phyloP scores from a whole-genome alignment of 2,329 filamentous ascomycete genomes.

The Pseudogymnoascus sp. region DNA sequence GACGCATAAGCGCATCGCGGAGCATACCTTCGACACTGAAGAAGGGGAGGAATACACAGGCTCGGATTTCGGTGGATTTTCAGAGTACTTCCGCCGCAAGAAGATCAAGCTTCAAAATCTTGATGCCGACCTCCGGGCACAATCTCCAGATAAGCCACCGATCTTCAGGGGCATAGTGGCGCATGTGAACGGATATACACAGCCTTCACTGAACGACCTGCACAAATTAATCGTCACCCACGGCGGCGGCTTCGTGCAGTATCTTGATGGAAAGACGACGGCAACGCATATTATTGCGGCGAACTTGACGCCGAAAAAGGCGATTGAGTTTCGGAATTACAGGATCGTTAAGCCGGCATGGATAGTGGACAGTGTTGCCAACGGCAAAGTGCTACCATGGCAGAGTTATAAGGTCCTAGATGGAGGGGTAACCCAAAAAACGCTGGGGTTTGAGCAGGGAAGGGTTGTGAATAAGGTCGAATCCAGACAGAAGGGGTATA shows the following conservation, averaged over 20 bases:
- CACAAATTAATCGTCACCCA: slow-evolving; percentile 82
- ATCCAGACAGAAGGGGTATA: slow-evolving; percentile 56
- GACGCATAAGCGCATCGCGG: slow-evolving; percentile 53
- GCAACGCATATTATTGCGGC: slow-evolving; percentile 95
- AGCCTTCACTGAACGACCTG: slow-evolving; percentile 82
- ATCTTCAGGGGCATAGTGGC: slow-evolving; percentile 89
- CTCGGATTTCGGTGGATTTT: slow-evolving; percentile 81
- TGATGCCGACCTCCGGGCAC: slow-evolving; percentile 65
- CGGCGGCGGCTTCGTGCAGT: slow-evolving; percentile 93
- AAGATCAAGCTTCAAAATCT: slow-evolving; percentile 96
- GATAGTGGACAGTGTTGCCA: slow-evolving; percentile 81
- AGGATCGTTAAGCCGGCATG: slow-evolving; percentile 91
- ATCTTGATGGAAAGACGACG: slow-evolving; percentile 86
- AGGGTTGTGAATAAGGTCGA: slow-evolving; percentile 59
- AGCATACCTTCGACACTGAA: slow-evolving; percentile 69
- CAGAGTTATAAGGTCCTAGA: slow-evolving; percentile 74
- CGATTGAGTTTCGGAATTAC: slow-evolving; percentile 77
- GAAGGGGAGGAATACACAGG: slow-evolving; percentile 83
- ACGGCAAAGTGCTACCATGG: slow-evolving; percentile 79
- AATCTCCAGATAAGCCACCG: slow-evolving; percentile 52
- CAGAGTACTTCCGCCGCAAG: slow-evolving; percentile 89
- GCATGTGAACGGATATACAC: slow-evolving; percentile 92
- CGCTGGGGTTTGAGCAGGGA: slow-evolving; percentile 55
- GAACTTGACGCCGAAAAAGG: slow-evolving; percentile 84
- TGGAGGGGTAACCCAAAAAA: slow-evolving; percentile 73